These are phyloP conservation scores for Zopfia rhizophila DNA, from an alignment of 2,329 filamentous ascomycete species.

Conservation along the genomic window DNA sequence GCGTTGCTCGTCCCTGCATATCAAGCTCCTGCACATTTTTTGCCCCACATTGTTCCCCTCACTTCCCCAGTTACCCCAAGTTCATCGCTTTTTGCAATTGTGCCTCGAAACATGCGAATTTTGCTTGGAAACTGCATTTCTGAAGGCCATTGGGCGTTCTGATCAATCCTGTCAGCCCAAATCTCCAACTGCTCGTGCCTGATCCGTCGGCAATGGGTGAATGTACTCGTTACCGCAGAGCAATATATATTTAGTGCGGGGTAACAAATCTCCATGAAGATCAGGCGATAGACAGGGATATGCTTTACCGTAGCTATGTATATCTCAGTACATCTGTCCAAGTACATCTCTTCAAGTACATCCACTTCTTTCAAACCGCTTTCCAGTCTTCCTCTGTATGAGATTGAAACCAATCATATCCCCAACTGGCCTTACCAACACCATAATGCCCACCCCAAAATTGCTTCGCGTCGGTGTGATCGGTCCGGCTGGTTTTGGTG, in stretches of 20 bases:
- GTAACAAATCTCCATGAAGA: constrained; percentile 5
- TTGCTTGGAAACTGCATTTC: too few relatives aligned
- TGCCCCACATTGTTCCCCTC: constrained; percentile 45
- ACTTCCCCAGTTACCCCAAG: constrained; percentile 35
- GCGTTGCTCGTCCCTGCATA: constrained; percentile 19
- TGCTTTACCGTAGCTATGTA: constrained; percentile 1
- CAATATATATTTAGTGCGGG: constrained; percentile 13
- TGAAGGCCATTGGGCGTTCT: too few relatives aligned
- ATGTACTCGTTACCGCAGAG: background rate
- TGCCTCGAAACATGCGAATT: background rate
- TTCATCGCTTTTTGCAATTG: constrained; percentile 1
- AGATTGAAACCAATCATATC: too few relatives aligned
- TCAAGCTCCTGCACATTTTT: constrained; percentile 8
- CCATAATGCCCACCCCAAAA: constrained; percentile 20
- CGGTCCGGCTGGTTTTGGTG: constrained; percentile 47
- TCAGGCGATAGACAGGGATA: background rate
- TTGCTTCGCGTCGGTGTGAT: constrained; percentile 41
- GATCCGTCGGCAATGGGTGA: too few relatives aligned
- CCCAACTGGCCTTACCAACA: too few relatives aligned
- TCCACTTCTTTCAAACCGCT: background rate
- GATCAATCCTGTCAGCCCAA: too few relatives aligned
- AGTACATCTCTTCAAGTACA: background rate
- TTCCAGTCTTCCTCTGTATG: too few relatives aligned
- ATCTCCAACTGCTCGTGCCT: too few relatives aligned
- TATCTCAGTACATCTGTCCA: constrained; percentile 1